Conservation (phyloP, 2,329 filamentous ascomycete genomes). For the Neophaeococcomyces aloes region DNA sequence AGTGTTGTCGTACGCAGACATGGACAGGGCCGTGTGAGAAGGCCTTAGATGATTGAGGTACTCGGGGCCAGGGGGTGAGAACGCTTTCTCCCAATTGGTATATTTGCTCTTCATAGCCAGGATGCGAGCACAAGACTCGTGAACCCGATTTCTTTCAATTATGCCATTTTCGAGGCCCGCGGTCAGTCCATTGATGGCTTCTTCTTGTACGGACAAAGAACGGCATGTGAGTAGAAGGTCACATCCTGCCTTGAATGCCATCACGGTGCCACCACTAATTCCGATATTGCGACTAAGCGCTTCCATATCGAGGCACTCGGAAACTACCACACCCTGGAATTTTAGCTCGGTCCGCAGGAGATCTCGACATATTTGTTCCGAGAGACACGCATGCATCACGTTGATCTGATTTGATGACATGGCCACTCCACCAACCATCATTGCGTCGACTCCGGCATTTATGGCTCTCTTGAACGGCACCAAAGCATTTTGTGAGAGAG, state of each 20-base stretch:
- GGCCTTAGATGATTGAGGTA: conserved; percentile 72
- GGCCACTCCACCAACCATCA: conserved; percentile 91
- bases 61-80: conserved; percentile 72
- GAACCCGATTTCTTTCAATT: conserved; percentile 68
- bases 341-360: conserved; percentile 77
- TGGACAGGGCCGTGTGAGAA: conserved; percentile 69
- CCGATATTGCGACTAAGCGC: conserved; percentile 90
- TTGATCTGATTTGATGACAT: conserved; percentile 88
- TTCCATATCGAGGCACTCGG: conserved; percentile 94
- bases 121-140: conserved; percentile 68
- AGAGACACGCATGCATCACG: conserved; percentile 88
- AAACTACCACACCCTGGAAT: conserved; percentile 86
- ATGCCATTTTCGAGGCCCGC: conserved; percentile 83
- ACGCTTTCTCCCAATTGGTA: conserved; percentile 80
- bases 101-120: conserved; percentile 71
- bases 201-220: conserved; percentile 77
- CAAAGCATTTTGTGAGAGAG: conserved; percentile 80
- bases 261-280: conserved; percentile 92
- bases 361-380: conserved; percentile 85
- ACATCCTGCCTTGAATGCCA: conserved; percentile 94
- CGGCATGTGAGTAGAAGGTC: conserved; percentile 83
- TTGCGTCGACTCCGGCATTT: conserved; percentile 72
- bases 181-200: conserved; percentile 82
- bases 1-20: conserved; percentile 78
- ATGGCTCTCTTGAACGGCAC: conserved; percentile 90